phyloP scores from a whole-genome alignment of 2,329 filamentous ascomycete species.

The Penicillium capsulatum region DNA sequence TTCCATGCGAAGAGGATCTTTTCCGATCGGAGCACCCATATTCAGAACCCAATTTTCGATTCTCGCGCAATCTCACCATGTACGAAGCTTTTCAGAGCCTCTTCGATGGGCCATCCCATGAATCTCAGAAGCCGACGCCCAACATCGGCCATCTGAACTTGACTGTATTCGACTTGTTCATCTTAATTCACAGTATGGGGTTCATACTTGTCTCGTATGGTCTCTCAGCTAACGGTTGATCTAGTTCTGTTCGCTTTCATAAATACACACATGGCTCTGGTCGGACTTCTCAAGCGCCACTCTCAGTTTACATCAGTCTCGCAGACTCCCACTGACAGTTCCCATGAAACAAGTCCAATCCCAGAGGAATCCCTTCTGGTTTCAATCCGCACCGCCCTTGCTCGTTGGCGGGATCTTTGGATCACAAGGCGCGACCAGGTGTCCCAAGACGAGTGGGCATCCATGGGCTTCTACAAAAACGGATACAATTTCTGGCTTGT shows the following conservation, averaged over 20 bases:
- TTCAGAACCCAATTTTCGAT: conserved; percentile 37
- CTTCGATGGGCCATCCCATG: conserved; percentile 29
- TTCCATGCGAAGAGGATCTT: conserved; percentile 41
- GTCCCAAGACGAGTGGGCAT: conserved; percentile 35
- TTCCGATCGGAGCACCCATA: conserved; percentile 44
- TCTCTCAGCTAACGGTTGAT: background rate
- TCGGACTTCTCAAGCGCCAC: conserved; percentile 27
- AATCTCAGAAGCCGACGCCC: conserved; percentile 3
- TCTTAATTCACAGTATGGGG: conserved; percentile 40
- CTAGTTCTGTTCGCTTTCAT: conserved; percentile 41
- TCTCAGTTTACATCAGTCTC: conserved; percentile 6
- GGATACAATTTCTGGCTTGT: conserved; percentile 44
- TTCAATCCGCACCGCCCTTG: conserved; percentile 34
- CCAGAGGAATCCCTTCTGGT: conserved; percentile 30
- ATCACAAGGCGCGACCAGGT: conserved; percentile 29
- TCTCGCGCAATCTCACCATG: conserved; percentile 35
- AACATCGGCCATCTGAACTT: conserved; percentile 21
- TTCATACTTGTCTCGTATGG: background rate
- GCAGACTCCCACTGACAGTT: conserved; percentile 1
- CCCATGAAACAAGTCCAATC: conserved; percentile 11
- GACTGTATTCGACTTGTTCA: conserved; percentile 41
- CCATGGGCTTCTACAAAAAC: conserved; percentile 43
- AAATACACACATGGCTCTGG: conserved; percentile 39
- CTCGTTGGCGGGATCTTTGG: conserved; percentile 41
- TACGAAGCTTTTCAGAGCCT: conserved; percentile 39